These are phyloP conservation scores for Coemansia sp. DNA, from an alignment of 192 early-diverging fungal species.

Conservation along the genomic window DNA sequence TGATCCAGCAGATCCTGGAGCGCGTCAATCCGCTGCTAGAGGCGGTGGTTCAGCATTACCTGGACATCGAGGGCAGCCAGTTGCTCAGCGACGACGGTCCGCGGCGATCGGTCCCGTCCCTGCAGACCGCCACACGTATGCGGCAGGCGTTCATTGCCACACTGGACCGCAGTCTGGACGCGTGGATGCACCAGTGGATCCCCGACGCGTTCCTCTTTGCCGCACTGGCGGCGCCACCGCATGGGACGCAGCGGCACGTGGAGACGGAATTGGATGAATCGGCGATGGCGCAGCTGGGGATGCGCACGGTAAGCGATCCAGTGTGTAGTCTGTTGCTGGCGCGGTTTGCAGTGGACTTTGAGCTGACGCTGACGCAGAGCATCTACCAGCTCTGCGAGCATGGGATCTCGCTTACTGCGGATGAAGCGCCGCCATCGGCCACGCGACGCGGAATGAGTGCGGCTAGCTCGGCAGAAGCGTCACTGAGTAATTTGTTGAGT, in stretches of 20 bases:
- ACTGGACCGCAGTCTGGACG: constrained; percentile 32
- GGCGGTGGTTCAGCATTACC: constrained; percentile 42
- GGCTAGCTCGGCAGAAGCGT: constrained; percentile 20
- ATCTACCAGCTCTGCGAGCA: constrained; percentile 56
- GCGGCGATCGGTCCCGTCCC: constrained; percentile 2
- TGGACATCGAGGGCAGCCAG: constrained; percentile 49
- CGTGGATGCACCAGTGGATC: constrained; percentile 47
- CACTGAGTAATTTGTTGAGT: constrained; percentile 21
- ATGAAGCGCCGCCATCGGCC: not conserved
- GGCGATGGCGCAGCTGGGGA: constrained; percentile 31
- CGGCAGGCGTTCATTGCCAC: constrained; percentile 39
- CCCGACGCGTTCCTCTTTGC: constrained; percentile 40
- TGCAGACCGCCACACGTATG: constrained; percentile 30
- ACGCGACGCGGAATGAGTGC: constrained; percentile 7
- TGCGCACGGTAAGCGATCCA: constrained; percentile 37
- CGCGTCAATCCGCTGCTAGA: constrained; percentile 50
- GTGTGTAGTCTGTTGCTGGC: constrained; percentile 45
- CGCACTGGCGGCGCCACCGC: constrained; percentile 18
- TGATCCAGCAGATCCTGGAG: constrained; percentile 51
- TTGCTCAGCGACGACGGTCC: constrained; percentile 26
- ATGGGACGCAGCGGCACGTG: constrained; percentile 25
- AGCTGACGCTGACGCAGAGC: constrained; percentile 49
- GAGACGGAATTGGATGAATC: constrained; percentile 15
- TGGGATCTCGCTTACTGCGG: constrained; percentile 34
- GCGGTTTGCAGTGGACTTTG: constrained; percentile 48